Base-by-base conservation (phyloP, 306 rosid genomes). In the Cicer cuneatum region DNA sequence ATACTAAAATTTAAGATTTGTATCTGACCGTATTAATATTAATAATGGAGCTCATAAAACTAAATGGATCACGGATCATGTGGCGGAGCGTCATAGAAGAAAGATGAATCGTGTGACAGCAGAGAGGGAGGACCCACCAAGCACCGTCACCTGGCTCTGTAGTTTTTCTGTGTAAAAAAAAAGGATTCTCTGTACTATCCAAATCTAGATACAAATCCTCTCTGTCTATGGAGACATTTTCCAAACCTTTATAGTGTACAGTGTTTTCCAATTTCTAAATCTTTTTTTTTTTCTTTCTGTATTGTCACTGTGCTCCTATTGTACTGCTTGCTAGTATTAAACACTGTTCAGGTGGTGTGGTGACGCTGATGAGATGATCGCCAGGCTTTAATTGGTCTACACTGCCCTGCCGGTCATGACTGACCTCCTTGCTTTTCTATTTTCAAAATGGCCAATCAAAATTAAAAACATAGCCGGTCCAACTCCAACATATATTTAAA, bases 41-140 rank as follows among this genome's bases (percentile, higher is more conserved):
- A 24, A 2, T 10, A 37, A 48, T 29, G n/a, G 29, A 33, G 73
- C 73, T 67, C 72, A n/a, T 3, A 69, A 69, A 69, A 35, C 62
- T 49, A 69, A 49, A 69, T 16, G 74, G 62, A 69, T 69, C 7
- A 33, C 33, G 29, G 21, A 47, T 68, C 33, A 49, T 15, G 29
- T 10, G 73, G 74, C 7, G 56, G 45, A 68, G 72, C 72, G 72
- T 47, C n/a, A 68, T 33, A 14, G 24, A 68, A 68, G 33, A 49
- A 69, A 29, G 60, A 52, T 15, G 1, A 29, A 58, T 58, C 16
- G 4, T 29, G n/a, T 58, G 10, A 65, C 52, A 39, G 38, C 35
- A 65, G 43, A 37, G 16, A 5, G 18, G 41, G 11, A 7, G 73
- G 73, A 49, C 47, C 60, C 61, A 69, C 73, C 9, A 69, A 9